A percentile compares a stretch with the other conserved stretches of the same genome.
These are phyloP conservation scores for Wickerhamiella allomyrinae DNA, from an alignment of 805 yeast genomes.

Conservation along the genomic window DNA sequence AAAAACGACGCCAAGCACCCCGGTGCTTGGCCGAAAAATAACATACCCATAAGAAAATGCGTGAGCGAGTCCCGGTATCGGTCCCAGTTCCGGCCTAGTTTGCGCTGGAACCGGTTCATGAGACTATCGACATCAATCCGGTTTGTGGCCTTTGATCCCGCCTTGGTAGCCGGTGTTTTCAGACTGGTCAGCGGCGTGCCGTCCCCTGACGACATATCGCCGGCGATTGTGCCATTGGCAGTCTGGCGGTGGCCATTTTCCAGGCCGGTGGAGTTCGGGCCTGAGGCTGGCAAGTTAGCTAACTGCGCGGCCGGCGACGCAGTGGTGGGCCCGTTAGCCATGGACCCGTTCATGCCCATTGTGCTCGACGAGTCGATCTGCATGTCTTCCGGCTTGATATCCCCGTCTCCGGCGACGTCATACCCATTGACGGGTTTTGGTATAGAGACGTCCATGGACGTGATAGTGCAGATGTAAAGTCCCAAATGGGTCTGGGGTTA, in stretches of 20 bases:
- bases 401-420: not conserved
- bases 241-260: too few relatives aligned
- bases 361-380: not conserved
- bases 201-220: not conserved
- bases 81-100: constrained; percentile 74
- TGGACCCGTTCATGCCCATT: not conserved
- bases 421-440: not conserved
- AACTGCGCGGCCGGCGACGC: not conserved
- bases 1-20: too few relatives aligned
- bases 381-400: not conserved
- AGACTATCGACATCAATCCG: constrained; percentile 38
- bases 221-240: not conserved
- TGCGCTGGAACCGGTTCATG: constrained; percentile 57
- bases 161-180: not conserved
- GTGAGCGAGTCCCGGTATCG: constrained; percentile 68
- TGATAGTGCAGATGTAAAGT: not conserved
- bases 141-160: not conserved
- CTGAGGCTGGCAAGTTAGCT: not conserved
- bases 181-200: not conserved
- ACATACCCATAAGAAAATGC: constrained; percentile 36
- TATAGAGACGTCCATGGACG: not conserved
- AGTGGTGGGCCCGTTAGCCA: not conserved
- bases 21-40: not conserved
- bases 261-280: too few relatives aligned
- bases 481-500: not conserved